Evolutionary conservation across 441 rosid genomes (phyloP).

Genomic region (Populus hybrid): DNA sequence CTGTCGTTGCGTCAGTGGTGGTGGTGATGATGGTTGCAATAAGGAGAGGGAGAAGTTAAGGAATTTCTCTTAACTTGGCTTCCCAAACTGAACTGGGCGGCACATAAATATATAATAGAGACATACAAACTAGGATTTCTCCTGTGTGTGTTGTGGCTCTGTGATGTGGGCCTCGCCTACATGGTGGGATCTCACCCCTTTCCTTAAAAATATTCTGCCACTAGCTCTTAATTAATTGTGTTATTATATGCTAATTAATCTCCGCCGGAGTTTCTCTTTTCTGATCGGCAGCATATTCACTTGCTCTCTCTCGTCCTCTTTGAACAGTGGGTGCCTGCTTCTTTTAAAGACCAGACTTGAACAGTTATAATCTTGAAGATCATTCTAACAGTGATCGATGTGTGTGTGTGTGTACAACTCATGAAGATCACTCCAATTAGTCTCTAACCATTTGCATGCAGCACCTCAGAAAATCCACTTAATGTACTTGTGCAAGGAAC

Average conservation of each 20-base stretch:
- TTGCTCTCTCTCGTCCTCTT: slow-evolving; percentile 10
- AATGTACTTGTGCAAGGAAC: neutral
- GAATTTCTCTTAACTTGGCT: slow-evolving; percentile 41
- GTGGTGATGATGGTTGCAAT: slow-evolving; percentile 13
- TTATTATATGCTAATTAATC: slow-evolving; percentile 36
- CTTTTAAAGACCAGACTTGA: neutral
- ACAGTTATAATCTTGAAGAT: neutral
- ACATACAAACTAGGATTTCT: slow-evolving; percentile 29
- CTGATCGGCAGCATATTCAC: slow-evolving; percentile 29
- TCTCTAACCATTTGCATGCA: neutral
- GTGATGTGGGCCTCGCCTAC: slow-evolving; percentile 38
- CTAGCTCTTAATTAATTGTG: slow-evolving; percentile 18
- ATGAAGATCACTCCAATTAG: no score
- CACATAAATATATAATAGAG: slow-evolving; percentile 52
- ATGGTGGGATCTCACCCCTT: slow-evolving; percentile 62
- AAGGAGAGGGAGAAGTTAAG: slow-evolving; percentile 26
- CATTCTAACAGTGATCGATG: no score
- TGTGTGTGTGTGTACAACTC: no score
- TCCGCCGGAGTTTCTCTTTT: slow-evolving; percentile 27
- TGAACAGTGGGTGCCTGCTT: neutral
- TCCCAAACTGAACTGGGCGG: slow-evolving; percentile 48
- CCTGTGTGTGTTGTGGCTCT: slow-evolving; percentile 28
- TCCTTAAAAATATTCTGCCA: slow-evolving; percentile 39
- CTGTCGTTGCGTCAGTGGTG: slow-evolving; percentile 6
- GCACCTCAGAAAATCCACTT: neutral